A percentile compares a stretch with the other conserved stretches of the same genome.
Evolutionary conservation across 257 asterid species (phyloP).

Genomic region (Nicotiana benthamiana): DNA sequence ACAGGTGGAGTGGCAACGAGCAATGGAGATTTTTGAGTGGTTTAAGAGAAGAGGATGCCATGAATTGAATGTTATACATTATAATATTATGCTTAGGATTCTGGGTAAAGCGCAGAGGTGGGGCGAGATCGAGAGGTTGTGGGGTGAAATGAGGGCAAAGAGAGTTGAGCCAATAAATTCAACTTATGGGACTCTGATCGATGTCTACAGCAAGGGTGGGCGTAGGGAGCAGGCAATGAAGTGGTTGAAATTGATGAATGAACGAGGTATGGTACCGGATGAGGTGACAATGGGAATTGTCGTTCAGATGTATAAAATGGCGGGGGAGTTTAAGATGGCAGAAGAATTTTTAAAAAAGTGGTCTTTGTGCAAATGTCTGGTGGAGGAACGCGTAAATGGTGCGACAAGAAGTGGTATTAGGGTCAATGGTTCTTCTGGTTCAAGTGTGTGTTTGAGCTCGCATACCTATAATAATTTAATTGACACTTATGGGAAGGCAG

Average conservation of each 20-base stretch:
- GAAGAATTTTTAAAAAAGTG: conserved; percentile 80
- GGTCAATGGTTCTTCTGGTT: conserved; percentile 19
- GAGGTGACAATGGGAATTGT: conserved; percentile 90
- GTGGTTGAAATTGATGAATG: conserved; percentile 75
- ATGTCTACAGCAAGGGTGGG: conserved; percentile 76
- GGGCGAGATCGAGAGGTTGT: conserved; percentile 59
- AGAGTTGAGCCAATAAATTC: conserved; percentile 62
- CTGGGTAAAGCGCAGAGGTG: conserved; percentile 66
- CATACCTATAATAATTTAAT: conserved; percentile 74
- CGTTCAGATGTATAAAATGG: conserved; percentile 86
- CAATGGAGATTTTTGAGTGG: conserved; percentile 85
- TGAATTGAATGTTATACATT: conserved; percentile 86
- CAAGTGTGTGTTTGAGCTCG: conserved; percentile 37
- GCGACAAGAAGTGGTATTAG: conserved; percentile 13
- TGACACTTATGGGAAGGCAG: conserved; percentile 90
- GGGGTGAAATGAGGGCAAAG: conserved; percentile 56
- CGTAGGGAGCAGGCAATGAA: conserved; percentile 44
- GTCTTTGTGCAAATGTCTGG: conserved; percentile 31
- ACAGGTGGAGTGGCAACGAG: conserved; percentile 76
- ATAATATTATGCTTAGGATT: conserved; percentile 67
- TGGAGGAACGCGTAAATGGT: conserved; percentile 16
- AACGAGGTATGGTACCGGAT: conserved; percentile 60
- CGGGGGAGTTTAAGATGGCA: conserved; percentile 72
- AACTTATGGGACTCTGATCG: conserved; percentile 88
- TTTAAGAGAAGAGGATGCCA: conserved; percentile 59